Evolutionary conservation across 139 green algal species (phyloP), one percentile per base, ranked within the genome.

Genomic region (Coelastrella sp.): DNA sequence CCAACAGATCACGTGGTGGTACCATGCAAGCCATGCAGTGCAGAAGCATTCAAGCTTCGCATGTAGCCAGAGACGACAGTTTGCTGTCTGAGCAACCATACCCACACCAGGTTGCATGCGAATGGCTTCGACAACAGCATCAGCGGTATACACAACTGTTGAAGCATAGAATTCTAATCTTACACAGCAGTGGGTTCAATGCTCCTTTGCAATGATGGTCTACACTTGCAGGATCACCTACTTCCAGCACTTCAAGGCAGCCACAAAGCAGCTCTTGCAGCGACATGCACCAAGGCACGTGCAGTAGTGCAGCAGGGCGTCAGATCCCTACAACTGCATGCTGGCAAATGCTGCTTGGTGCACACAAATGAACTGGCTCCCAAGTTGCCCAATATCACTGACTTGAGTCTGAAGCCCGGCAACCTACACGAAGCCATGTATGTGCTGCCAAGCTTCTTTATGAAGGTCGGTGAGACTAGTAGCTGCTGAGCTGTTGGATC

Each of bases 361-460:
- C 60, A 62, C 3, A 23, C 34, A 9, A 11, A 60, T 11, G n/a
- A 19, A 19, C 5, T 84, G 1, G 40, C 40, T 9, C n/a, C 13
- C 3, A 41, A 84, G 11, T 27, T 84, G 60, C 78, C 78, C 17
- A 40, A 71, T 30, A 30, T 84, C 8, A 25, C 4, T 4, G 2
- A 34, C 4, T 11, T 80, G 35, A 11, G 6, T 8, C 27, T 86
- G 66, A 79, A 41, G 80, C 80, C 80, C 4, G 73, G 50, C 48
- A 86, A 86, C 37, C 38, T 86, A 45, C 80, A 86, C 35, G 80
- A 86, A 67, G 80, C 80, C 2, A 86, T 86, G 80, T 73, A 57
- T 64, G 68, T 79, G 48, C 34, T 86, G 25, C 80, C 80, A 43
- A 59, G 67, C 8, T 79, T 86, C 45, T 76, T 86, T 21, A 62